A percentile compares a stretch with the other conserved stretches of the same genome.
Evolutionary conservation across 2,329 filamentous ascomycete species (phyloP).

Genomic region (Chaetomiaceae sp.): DNA sequence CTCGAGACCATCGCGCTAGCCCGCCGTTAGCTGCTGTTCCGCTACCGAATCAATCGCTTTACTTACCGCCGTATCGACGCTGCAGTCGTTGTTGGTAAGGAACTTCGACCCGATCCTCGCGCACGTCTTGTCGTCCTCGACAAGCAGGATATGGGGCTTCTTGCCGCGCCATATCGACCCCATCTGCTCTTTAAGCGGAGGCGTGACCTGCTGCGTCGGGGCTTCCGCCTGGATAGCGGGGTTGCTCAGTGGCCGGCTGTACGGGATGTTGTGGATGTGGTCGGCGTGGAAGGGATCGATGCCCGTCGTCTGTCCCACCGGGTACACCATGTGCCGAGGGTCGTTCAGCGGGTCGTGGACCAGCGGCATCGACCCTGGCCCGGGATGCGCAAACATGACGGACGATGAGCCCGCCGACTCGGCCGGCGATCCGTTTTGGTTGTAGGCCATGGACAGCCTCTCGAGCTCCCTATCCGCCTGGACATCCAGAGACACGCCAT

Average conservation of each 20-base stretch:
- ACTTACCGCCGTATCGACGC: constrained; percentile 64
- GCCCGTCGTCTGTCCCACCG: constrained; percentile 82
- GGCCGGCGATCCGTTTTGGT: constrained; percentile 46
- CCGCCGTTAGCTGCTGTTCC: not conserved
- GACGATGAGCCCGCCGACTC: constrained; percentile 45
- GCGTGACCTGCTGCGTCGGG: constrained; percentile 36
- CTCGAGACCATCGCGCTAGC: constrained; percentile 77
- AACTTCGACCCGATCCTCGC: constrained; percentile 66
- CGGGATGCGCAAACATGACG: constrained; percentile 49
- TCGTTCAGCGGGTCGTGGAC: constrained; percentile 51
- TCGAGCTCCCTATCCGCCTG: constrained; percentile 53
- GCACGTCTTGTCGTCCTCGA: constrained; percentile 74
- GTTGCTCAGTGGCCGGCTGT: constrained; percentile 66
- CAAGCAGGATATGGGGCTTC: constrained; percentile 78
- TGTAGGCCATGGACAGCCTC: constrained; percentile 50
- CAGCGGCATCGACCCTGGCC: constrained; percentile 36
- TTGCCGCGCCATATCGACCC: constrained; percentile 54
- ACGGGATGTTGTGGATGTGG: constrained; percentile 91
- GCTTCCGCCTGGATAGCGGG: constrained; percentile 40
- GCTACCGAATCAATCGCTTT: not conserved
- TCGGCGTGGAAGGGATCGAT: constrained; percentile 95
- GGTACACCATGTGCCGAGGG: constrained; percentile 72
- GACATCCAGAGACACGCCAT: constrained; percentile 48
- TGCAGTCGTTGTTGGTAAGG: constrained; percentile 59
- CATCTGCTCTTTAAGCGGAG: constrained; percentile 32